These are phyloP conservation scores for Dipteronia sinensis DNA, from an alignment of 345 rosid species.

Conservation along the genomic window DNA sequence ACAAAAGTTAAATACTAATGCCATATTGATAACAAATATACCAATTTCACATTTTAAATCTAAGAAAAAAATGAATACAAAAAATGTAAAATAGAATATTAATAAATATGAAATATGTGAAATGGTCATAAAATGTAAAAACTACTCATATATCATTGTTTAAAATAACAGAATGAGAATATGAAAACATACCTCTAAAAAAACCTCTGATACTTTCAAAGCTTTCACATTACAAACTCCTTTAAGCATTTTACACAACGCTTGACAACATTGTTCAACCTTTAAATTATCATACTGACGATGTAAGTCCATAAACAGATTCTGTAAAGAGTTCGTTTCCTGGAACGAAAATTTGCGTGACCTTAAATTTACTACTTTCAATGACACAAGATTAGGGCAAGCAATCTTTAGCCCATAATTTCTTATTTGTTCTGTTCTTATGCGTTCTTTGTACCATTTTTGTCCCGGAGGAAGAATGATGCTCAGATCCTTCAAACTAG, in stretches of 20 bases:
- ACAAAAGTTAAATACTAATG: too few species aligned
- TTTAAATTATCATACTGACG: too few species aligned
- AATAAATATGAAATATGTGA: too few species aligned
- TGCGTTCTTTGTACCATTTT: too few species aligned
- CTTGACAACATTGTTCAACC: neutral
- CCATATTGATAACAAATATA: too few species aligned
- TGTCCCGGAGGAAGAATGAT: neutral
- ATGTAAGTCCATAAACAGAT: neutral
- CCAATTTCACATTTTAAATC: too few species aligned
- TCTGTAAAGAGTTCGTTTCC: neutral
- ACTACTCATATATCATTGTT: too few species aligned
- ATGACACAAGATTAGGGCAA: neutral
- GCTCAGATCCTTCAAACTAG: neutral
- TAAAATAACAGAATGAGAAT: neutral
- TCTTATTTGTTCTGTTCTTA: neutral
- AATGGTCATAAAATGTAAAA: too few species aligned
- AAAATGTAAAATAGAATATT: too few species aligned
- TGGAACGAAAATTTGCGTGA: neutral
- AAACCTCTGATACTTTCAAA: neutral
- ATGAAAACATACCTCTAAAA: too few species aligned
- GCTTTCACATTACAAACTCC: neutral
- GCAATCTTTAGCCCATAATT: neutral
- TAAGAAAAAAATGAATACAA: too few species aligned
- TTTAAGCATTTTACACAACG: neutral
- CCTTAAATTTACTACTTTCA: neutral